Evolutionary conservation across 2,329 filamentous ascomycete genomes (phyloP).

Genomic region (Diplodia corticola): DNA sequence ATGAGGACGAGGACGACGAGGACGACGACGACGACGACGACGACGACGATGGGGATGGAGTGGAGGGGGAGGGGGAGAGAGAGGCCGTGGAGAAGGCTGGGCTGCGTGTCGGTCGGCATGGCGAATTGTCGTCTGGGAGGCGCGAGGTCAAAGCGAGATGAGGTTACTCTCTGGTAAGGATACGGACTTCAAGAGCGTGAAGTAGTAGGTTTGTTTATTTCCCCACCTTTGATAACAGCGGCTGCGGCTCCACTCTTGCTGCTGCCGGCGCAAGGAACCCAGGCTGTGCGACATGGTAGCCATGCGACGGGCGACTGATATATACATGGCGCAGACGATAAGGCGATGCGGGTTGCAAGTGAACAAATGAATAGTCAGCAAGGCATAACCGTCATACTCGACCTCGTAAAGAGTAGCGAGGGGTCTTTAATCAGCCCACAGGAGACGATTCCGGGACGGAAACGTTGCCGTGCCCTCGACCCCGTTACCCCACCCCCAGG

Average conservation of each 20-base stretch:
- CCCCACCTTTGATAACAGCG: not conserved
- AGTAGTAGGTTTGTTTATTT: not conserved
- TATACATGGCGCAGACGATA: not conserved
- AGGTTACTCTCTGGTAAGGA: not conserved
- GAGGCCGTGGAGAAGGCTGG: not conserved
- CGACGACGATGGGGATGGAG: not conserved
- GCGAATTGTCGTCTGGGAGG: not conserved
- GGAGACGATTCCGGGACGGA: not conserved
- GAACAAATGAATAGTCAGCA: too few species aligned
- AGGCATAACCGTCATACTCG: too few species aligned
- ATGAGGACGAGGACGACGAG: not conserved
- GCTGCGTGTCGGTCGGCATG: not conserved
- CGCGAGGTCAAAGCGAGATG: not conserved
- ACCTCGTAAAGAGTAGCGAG: not conserved
- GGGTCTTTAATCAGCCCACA: not conserved
- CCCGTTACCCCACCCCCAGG: not conserved
- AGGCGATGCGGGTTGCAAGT: not conserved
- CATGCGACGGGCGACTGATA: not conserved
- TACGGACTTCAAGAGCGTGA: not conserved
- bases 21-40: not conserved
- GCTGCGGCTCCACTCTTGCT: not conserved
- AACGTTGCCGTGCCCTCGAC: not conserved
- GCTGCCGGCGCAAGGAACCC: too few species aligned
- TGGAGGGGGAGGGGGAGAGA: not conserved
- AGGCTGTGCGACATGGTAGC: not conserved